phyloP scores from a whole-genome alignment of 73 alveolate genomes.

The Breviolum minutum region DNA sequence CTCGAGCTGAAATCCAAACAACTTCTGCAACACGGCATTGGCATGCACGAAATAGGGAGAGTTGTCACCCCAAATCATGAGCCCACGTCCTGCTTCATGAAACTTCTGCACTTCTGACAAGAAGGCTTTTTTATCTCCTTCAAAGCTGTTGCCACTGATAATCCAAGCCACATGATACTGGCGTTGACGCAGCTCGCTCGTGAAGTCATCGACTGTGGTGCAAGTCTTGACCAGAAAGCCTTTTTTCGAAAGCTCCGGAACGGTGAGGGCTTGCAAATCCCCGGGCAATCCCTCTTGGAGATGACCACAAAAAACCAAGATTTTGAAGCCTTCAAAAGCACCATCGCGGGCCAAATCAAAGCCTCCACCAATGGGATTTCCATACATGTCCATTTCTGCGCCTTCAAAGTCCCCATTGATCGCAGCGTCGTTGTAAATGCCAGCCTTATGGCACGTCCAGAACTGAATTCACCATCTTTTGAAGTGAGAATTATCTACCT shows the following conservation, averaged over 20 bases:
- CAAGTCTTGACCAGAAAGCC: slow-evolving; percentile 53
- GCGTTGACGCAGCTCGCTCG: slow-evolving; percentile 8
- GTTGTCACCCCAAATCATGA: slow-evolving; percentile 96
- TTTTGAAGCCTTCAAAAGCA: slow-evolving; percentile 64
- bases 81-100: slow-evolving; percentile 72
- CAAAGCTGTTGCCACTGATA: slow-evolving; percentile 1
- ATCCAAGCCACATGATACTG: slow-evolving; percentile 70
- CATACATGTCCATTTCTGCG: slow-evolving; percentile 61
- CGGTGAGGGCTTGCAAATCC: slow-evolving; percentile 2
- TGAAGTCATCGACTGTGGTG: slow-evolving; percentile 19
- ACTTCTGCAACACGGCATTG: slow-evolving; percentile 29
- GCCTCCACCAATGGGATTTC: slow-evolving; percentile 61
- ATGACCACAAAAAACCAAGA: slow-evolving; percentile 48
- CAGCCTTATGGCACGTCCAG: not conserved
- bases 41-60: slow-evolving; percentile 94
- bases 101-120: slow-evolving; percentile 49
- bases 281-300: not conserved
- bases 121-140: slow-evolving; percentile 30
- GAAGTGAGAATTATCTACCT: not conserved
- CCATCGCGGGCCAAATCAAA: slow-evolving; percentile 78
- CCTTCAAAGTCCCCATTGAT: slow-evolving; percentile 16
- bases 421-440: slow-evolving; percentile 76
- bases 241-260: slow-evolving; percentile 66
- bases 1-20: slow-evolving; percentile 35
- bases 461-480: not conserved